phyloP scores from a whole-genome alignment of 148 eudicot species.

The Camellia sinensis region DNA sequence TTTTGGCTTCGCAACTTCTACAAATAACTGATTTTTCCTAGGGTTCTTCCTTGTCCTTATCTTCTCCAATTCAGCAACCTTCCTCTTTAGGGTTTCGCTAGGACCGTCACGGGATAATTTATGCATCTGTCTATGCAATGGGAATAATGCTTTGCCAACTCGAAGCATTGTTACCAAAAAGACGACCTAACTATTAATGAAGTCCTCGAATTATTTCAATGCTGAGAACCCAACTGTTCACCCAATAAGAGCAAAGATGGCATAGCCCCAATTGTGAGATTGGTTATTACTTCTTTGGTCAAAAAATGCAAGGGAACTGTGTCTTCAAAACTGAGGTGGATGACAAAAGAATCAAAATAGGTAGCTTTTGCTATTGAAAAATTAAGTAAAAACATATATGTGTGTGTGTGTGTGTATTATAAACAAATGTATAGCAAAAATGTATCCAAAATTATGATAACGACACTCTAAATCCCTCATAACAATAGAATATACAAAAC shows the following conservation, averaged over 20 bases:
- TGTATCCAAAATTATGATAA: no score
- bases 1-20: no score
- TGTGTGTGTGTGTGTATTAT: no score
- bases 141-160: constrained; percentile 24
- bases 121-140: constrained; percentile 47
- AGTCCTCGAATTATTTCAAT: background rate
- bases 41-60: no score
- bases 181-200: background rate
- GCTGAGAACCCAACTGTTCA: background rate
- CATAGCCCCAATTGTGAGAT: background rate
- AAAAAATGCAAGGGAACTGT: background rate
- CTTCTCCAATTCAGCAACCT: background rate
- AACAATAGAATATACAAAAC: no score
- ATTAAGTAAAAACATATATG: no score
- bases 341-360: background rate
- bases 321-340: background rate
- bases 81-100: constrained; percentile 62
- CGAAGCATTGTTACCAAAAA: constrained; percentile 33
- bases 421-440: no score
- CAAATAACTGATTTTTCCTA: no score
- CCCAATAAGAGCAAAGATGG: background rate
- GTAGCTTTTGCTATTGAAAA: no score
- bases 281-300: background rate
- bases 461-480: no score
- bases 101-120: constrained; percentile 42